phyloP scores from a whole-genome alignment of 2,329 filamentous ascomycete genomes.

The Graphilbum fragrans region DNA sequence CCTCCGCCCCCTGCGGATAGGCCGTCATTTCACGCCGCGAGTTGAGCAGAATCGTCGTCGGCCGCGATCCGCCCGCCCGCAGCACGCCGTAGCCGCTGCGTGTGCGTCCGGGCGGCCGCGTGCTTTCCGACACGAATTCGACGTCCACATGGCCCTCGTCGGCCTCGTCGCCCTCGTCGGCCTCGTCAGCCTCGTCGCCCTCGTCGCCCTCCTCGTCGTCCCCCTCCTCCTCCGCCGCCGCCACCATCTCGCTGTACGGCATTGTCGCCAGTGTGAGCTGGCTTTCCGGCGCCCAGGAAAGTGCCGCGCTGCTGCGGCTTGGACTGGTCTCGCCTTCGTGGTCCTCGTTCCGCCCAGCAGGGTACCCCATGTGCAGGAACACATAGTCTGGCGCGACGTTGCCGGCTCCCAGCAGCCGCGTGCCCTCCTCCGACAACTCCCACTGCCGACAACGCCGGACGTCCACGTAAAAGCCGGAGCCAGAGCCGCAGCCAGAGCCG shows the following conservation, averaged over 20 bases:
- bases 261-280: slow-evolving; percentile 28
- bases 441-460: slow-evolving; percentile 30
- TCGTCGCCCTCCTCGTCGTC: slow-evolving; percentile 9
- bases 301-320: slow-evolving; percentile 5
- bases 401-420: slow-evolving; percentile 18
- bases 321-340: slow-evolving; percentile 9
- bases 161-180: slow-evolving; percentile 2
- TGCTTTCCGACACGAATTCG: not conserved
- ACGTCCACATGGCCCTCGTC: not conserved
- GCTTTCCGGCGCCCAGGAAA: slow-evolving; percentile 24
- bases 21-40: slow-evolving; percentile 18
- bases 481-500: slow-evolving; percentile 16
- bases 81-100: not conserved
- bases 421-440: slow-evolving; percentile 28
- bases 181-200: slow-evolving; percentile 11
- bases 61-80: not conserved
- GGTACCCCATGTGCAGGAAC: slow-evolving; percentile 25
- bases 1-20: slow-evolving; percentile 19
- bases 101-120: not conserved
- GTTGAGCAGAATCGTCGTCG: slow-evolving; percentile 15
- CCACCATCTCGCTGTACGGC: slow-evolving; percentile 26
- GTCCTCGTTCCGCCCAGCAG: slow-evolving; percentile 1
- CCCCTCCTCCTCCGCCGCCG: slow-evolving; percentile 13
- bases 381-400: slow-evolving; percentile 22
- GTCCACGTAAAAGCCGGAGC: slow-evolving; percentile 16